Base-by-base conservation (phyloP, 352 stramenopile genomes). In the Pythium angustatum region DNA sequence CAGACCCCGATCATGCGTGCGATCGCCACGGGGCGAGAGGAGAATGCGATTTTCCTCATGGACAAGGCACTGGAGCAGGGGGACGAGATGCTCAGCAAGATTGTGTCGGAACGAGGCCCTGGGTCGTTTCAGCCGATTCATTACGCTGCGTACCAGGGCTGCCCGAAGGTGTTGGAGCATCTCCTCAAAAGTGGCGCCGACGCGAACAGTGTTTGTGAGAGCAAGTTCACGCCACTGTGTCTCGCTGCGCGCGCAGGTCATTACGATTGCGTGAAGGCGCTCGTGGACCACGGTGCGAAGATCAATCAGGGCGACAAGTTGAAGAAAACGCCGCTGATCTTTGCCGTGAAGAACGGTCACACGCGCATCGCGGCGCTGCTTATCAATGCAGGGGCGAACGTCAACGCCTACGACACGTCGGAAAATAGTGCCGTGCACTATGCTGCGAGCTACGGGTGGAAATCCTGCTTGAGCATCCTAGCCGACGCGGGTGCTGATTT, bases 341-440 rank as follows among this genome's bases (percentile, higher is more conserved):
- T 83, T 26, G 85, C 85, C 6, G 77, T 90, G 41, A 94, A 92
- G 64, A 94, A 94, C 19, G 85, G 85, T 0, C 71, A 91, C 51
- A 79, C 78, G 0, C 59, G 59, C 8, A 58, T 90, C 19, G 82
- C 85, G 1, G 74, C 69, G 5, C 22, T 77, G 24, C 73, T 93
- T 6, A 78, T 93, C 57, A 93, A 91, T 48, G 55, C 70, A 19
- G 79, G 80, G 1, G 85, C 85, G 2, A 91, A 93, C 33, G 79
- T 90, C 31, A 93, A 93, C 44, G 82, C 81, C 0, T 90, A 77
- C 43, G 85, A 93, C 41, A 79, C 84, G 14, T 92, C 83, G 0
- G 76, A 91, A 21, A 94, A 94, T 51, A 92, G 79, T 52, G 78
- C 79, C 2, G 81, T 77, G 12, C 85, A 94, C 55, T 94, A 92